A percentile compares a stretch with the other conserved stretches of the same genome.
These are phyloP conservation scores for Colletotrichum melonis DNA, from an alignment of 2,329 filamentous ascomycete genomes.

Conservation along the genomic window DNA sequence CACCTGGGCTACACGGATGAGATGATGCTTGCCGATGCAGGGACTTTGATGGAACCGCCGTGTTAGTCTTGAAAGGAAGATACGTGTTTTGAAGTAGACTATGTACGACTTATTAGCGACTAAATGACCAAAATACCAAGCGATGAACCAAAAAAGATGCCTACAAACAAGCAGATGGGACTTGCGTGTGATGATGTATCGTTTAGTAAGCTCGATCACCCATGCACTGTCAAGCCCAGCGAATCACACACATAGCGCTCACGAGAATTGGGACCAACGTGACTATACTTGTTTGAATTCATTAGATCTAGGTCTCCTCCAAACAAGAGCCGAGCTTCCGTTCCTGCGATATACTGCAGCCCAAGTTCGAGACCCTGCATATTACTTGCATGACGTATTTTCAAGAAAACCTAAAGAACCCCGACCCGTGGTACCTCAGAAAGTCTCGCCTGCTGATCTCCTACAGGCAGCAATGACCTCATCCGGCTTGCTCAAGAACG, in stretches of 20 bases:
- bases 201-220: background rate
- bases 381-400: background rate
- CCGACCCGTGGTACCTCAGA: background rate
- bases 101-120: background rate
- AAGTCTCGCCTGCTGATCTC: conserved; percentile 4
- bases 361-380: background rate
- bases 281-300: background rate
- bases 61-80: background rate
- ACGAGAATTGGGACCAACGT: background rate
- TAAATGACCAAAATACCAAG: background rate
- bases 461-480: background rate
- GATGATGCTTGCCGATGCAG: conserved; percentile 13
- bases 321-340: background rate
- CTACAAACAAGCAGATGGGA: too few species aligned
- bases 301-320: background rate
- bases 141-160: background rate
- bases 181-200: too few species aligned
- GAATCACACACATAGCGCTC: background rate
- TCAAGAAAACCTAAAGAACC: background rate
- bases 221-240: background rate
- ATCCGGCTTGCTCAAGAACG: conserved; percentile 14
- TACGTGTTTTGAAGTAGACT: background rate
- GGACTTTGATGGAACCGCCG: conserved; percentile 11
- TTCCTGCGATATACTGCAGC: background rate
- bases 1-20: conserved; percentile 23